Evolutionary conservation across 352 stramenopile species (phyloP), one percentile per base, ranked within the genome.

Genomic region (Globisporangium uncinulatum): DNA sequence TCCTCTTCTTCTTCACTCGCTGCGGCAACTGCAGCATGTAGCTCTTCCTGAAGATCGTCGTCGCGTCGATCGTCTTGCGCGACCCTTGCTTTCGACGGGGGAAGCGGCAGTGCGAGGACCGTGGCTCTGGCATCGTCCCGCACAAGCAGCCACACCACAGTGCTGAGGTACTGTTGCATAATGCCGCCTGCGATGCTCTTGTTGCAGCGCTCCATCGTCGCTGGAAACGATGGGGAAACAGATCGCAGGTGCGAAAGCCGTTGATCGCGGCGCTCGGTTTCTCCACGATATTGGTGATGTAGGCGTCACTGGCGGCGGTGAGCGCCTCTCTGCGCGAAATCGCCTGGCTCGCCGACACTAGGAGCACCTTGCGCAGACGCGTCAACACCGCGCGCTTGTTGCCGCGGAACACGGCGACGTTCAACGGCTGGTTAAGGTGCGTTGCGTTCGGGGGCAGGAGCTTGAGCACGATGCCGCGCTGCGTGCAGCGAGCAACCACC

Each of bases 11-110:
- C n/a, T n/a, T n/a, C n/a, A n/a, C n/a, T n/a, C n/a, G n/a, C n/a
- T n/a, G 45, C 45, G 45, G n/a, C 19, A 21, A 51, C n/a, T 51
- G 45, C 10, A 51, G 45, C 45, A 51, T 51, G 45, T 51, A n/a
- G n/a, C 21, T 29, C 19, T 51, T 34, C 45, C 45, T 29, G 7
- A 51, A n/a, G 19, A 51, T 51, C 45, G n/a, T 34, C 21, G 45
- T 34, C 45, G 45, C 45, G 45, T 51, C 45, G 45, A 51, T 14
- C 21, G 45, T 51, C 45, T 51, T 51, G n/a, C 45, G 45, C 45
- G 45, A 51, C 7, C 45, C 45, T 7, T 34, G 10, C 8, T 51
- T 51, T 7, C 19, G 45, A 34, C 31, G 19, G 10, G 45, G n/a
- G 21, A 34, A 14, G 45, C n/a, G 20, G 45, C 6, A 51, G 45